Base-by-base conservation (phyloP, 2,329 filamentous ascomycete genomes). In the Ambrosiella beaveri region DNA sequence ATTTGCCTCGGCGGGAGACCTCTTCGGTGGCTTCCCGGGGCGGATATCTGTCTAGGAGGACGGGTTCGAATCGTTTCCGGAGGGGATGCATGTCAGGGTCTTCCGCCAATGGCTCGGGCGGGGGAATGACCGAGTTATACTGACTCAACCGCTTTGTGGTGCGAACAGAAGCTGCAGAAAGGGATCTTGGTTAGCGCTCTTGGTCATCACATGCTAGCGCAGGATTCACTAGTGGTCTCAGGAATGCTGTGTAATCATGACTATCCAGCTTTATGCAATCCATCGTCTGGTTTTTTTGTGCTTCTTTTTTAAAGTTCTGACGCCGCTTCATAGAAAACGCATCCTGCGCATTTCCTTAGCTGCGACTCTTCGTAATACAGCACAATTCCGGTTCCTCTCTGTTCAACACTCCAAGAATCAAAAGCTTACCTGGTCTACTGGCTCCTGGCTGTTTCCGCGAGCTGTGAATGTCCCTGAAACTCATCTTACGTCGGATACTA, bases 61-160 rank as follows among this genome's bases (percentile, higher is more conserved):
- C 90, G 7, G 93, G 93, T 68, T 98, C 93, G 68, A 97, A 97
- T 60, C 87, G 84, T 62, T 91, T 82, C 71, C 93, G 91, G 61
- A 98, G 75, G 27, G 93, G 93, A 69, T 98, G 93, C 88, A 96
- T 96, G 63, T 94, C 82, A 15, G 90, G 88, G 60, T 91, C 86
- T 56, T 84, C 81, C 59, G 94, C 88, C 62, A 97, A 81, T 8
- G 91, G 91, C 69, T 97, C 88, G 11, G 93, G 93, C 1, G 82
- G 83, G 12, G 93, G 93, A 57, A 98, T 97, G 56, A 98, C 93
- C 1, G 93, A 96, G 69, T 97, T 97, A 71, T 98, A 98, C 68
- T 95, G 95, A 70, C 91, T 97, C 63, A 97, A 74, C 65, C 93
- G 82, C 71, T 83, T 93, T 41, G 90, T 84, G 4, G 90, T 95